A percentile compares a stretch with the other conserved stretches of the same genome.
Conservation (phyloP, 768 basidiomycete species). For the Kwoniella pini region DNA sequence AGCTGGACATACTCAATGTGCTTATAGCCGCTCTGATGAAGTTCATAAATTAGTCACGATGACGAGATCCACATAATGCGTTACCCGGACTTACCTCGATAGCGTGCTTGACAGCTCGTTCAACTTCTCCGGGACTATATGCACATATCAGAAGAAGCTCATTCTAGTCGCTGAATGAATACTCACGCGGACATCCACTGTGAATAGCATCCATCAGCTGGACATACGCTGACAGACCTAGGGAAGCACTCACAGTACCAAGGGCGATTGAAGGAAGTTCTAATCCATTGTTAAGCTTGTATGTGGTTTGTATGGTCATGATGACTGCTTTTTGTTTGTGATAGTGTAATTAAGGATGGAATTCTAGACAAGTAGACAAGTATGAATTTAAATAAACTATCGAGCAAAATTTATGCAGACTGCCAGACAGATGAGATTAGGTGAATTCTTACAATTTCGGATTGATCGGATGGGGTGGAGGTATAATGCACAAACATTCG, state of each 20-base stretch:
- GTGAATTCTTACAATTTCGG: no score
- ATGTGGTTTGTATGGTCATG: constrained; percentile 16
- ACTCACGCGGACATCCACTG: constrained; percentile 1
- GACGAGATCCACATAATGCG: background rate
- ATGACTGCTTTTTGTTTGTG: background rate
- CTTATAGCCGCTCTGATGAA: constrained; percentile 36
- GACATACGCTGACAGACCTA: no score
- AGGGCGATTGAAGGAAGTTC: constrained; percentile 74
- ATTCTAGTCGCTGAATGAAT: background rate
- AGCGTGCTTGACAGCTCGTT: constrained; percentile 48
- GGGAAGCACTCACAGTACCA: constrained; percentile 58
- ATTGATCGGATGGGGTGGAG: no score
- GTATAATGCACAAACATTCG: no score
- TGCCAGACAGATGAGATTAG: no score
- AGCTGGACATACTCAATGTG: constrained; percentile 45
- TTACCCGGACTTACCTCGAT: constrained; percentile 45
- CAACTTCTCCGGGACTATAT: constrained; percentile 42
- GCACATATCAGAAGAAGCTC: background rate
- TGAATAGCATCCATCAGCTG: no score
- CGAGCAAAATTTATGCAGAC: no score
- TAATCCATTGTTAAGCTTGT: constrained; percentile 56
- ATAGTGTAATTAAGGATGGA: no score
- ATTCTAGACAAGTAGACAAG: background rate
- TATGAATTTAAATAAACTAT: no score
- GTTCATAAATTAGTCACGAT: background rate